A percentile compares a stretch with the other conserved stretches of the same genome.
phyloP scores from a whole-genome alignment of 1,139 yeast genomes.

The Trichomonascaceae sp. region DNA sequence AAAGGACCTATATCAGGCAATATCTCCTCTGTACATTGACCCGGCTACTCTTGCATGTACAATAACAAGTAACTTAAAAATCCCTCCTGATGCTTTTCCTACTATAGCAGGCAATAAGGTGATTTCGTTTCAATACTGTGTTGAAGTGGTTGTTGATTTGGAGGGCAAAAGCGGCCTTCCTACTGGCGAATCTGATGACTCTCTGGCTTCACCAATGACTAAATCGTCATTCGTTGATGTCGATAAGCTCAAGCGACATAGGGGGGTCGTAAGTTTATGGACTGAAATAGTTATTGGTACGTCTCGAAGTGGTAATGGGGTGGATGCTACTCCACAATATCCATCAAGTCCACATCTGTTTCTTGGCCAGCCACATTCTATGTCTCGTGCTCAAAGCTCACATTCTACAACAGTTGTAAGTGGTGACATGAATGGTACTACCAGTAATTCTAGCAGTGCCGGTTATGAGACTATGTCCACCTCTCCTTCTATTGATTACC shows the following conservation, averaged over 20 bases:
- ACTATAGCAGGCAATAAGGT: constrained; percentile 69
- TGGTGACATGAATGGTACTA: not conserved
- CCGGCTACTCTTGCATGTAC: constrained; percentile 55
- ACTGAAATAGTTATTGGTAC: constrained; percentile 80
- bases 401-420: not conserved
- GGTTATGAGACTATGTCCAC: constrained; percentile 20
- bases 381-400: not conserved
- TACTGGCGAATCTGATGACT: constrained; percentile 29
- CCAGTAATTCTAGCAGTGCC: constrained; percentile 3
- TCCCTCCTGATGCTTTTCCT: constrained; percentile 84
- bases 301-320: constrained; percentile 37
- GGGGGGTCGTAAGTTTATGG: constrained; percentile 71
- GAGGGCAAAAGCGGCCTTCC: constrained; percentile 43
- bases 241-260: constrained; percentile 64
- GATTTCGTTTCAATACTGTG: constrained; percentile 76
- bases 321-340: not conserved
- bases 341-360: not conserved
- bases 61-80: constrained; percentile 56
- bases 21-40: constrained; percentile 74
- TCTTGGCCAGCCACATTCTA: not conserved
- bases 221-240: constrained; percentile 53
- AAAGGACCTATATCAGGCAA: constrained; percentile 73
- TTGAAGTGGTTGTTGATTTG: constrained; percentile 74
- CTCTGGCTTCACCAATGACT: constrained; percentile 26
- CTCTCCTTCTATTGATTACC: constrained; percentile 11